Base-by-base conservation (phyloP, 495 filamentous ascomycete species). In the Sabuloglossum arenarium region DNA sequence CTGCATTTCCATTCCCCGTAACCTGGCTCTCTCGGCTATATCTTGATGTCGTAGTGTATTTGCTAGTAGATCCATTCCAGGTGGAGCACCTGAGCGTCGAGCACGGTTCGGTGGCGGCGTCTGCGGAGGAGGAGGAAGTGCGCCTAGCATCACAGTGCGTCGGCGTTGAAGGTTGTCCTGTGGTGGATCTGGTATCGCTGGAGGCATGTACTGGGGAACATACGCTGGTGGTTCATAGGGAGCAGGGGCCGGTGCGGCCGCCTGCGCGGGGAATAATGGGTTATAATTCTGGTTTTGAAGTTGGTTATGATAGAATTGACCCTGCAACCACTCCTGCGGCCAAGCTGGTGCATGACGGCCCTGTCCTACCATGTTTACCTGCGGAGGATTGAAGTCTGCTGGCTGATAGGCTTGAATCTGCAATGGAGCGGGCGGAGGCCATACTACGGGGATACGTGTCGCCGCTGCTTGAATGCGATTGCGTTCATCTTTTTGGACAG, bases 401-500 rank as follows among this genome's bases (percentile, higher is more conserved):
- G 45, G 45, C 6, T 47, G 45, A n/a, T 47, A 47, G 3, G n/a
- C 34, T 14, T 37, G 34, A 14, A 37, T 37, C 16, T 5, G 45
- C 45, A 8, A n/a, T 47, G 19, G 42, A 6, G 42, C n/a, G 30
- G 10, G 12, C 34, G 9, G 10, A 10, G 9, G 34, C 11, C 34
- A 9, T 27, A n/a, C 8, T 12, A 47, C n/a, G n/a, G 8, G 45
- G 3, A 19, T 9, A 6, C 45, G 45, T n/a, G n/a, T 2, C 12
- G 45, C 45, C 24, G 45, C 45, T 6, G 45, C 45, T 12, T 47
- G 45, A 1, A 47, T 3, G 2, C 45, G 45, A 14, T 27, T 21
- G 8, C 23, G 45, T 6, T 71, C 68, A 0, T 55, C 69, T 28
- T 64, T 60, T 57, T 69, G 68, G 30, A 84, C 79, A 11, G 59